Conservation (phyloP, 306 rosid genomes). For the Senna siamea region DNA sequence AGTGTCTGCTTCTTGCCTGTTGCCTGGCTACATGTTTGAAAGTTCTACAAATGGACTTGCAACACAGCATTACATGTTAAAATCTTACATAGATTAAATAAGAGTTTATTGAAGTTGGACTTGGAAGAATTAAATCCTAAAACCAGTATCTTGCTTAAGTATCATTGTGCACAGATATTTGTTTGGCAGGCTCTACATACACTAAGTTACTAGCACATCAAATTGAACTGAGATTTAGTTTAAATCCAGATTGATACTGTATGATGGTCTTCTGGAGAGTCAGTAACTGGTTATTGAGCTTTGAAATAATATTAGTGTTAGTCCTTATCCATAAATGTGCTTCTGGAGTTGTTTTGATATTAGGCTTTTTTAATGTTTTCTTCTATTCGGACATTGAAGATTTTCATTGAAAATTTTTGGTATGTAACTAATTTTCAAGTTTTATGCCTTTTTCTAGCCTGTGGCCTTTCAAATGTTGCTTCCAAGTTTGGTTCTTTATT, state of each 20-base stretch:
- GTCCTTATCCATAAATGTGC: constrained; percentile 11
- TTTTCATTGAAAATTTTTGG: constrained; percentile 1
- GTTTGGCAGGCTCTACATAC: constrained; percentile 15
- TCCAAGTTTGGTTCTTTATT: not conserved
- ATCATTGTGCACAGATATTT: constrained; percentile 21
- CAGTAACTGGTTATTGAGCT: constrained; percentile 5
- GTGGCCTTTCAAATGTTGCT: constrained; percentile 11
- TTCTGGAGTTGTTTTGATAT: constrained; percentile 23
- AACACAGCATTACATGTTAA: not conserved
- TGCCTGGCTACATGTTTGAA: constrained; percentile 15
- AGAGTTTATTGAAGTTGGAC: not conserved
- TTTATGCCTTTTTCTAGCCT: constrained; percentile 5
- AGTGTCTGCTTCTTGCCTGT: constrained; percentile 18
- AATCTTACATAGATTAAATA: not conserved
- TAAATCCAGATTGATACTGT: constrained; percentile 13
- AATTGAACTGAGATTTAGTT: constrained; percentile 1
- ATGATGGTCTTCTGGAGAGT: not conserved
- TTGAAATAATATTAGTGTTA: constrained; percentile 5
- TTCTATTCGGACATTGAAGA: constrained; percentile 14
- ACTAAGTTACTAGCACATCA: not conserved
- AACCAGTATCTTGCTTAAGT: constrained; percentile 10
- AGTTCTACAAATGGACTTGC: constrained; percentile 17
- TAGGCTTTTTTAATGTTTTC: not conserved
- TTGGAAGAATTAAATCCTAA: constrained; percentile 1
- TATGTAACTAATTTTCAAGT: not conserved